Percentiles rank a stretch among this genome's conserved stretches.
These are phyloP conservation scores for Lignosus rhinocerotis DNA, from an alignment of 1,284 basidiomycete genomes.

Conservation along the genomic window DNA sequence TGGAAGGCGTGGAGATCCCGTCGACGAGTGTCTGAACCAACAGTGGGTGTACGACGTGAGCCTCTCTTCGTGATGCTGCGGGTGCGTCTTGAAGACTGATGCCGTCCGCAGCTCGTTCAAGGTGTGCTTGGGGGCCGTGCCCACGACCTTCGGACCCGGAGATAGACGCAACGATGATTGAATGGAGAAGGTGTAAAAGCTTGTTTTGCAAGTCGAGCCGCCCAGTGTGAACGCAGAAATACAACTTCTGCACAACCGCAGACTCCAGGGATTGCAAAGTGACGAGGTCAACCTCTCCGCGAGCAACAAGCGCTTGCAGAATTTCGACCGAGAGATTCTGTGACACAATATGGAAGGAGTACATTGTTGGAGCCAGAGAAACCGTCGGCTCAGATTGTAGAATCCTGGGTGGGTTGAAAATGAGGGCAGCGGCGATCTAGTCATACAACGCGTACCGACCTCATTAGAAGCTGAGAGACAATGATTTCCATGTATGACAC, in stretches of 20 bases:
- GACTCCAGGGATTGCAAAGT: constrained; percentile 69
- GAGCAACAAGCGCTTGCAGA: constrained; percentile 78
- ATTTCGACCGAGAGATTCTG: constrained; percentile 81
- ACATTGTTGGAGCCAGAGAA: constrained; percentile 50
- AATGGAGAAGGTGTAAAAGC: constrained; percentile 88
- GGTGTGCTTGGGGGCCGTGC: constrained; percentile 6
- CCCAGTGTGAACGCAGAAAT: constrained; percentile 66
- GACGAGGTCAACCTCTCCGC: constrained; percentile 70
- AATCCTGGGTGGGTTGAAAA: constrained; percentile 46
- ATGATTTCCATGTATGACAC: constrained; percentile 76
- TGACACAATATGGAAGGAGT: constrained; percentile 59
- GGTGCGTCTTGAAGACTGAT: constrained; percentile 19
- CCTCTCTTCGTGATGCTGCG: constrained; percentile 24
- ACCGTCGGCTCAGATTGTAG: constrained; percentile 73
- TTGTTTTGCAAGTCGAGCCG: constrained; percentile 89
- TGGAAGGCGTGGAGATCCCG: constrained; percentile 70
- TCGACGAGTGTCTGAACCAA: constrained; percentile 80
- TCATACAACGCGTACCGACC: constrained; percentile 44
- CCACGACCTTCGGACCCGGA: constrained; percentile 16
- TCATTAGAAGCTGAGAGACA: constrained; percentile 59
- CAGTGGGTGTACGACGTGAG: constrained; percentile 62
- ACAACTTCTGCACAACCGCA: constrained; percentile 75
- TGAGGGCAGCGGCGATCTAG: not conserved
- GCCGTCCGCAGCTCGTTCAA: constrained; percentile 27
- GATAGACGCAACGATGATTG: constrained; percentile 65